These are phyloP conservation scores for Petunia axillaris DNA, from an alignment of 257 asterid genomes.

Conservation along the genomic window DNA sequence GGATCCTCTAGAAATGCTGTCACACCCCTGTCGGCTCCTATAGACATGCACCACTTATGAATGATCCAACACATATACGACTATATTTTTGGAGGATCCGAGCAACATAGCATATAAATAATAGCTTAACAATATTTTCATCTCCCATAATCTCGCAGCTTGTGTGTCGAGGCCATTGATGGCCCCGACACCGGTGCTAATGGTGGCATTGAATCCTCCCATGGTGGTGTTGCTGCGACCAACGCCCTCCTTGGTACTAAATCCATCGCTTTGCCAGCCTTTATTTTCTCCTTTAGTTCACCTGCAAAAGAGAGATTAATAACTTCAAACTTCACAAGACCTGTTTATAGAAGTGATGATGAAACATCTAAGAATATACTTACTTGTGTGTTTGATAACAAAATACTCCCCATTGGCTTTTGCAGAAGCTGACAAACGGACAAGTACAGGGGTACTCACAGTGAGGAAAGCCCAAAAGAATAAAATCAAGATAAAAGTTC, in stretches of 20 bases:
- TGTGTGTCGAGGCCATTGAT: background rate
- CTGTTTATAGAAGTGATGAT: background rate
- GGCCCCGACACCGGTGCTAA: slow-evolving; percentile 20
- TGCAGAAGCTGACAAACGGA: slow-evolving; percentile 67
- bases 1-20: background rate
- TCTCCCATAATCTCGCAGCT: background rate
- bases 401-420: slow-evolving; percentile 37
- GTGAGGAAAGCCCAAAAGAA: slow-evolving; percentile 77
- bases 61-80: too few species aligned
- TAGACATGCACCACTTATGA: background rate
- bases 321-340: background rate
- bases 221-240: slow-evolving; percentile 30
- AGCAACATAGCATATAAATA: background rate
- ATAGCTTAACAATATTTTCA: background rate
- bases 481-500: slow-evolving; percentile 61
- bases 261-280: background rate
- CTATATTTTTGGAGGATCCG: too few species aligned
- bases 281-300: slow-evolving; percentile 31
- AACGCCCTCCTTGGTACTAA: slow-evolving; percentile 63
- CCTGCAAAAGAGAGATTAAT: slow-evolving; percentile 37
- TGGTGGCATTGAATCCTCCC: slow-evolving; percentile 25
- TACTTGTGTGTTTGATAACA: slow-evolving; percentile 38
- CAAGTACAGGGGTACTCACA: slow-evolving; percentile 65
- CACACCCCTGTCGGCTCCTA: background rate
- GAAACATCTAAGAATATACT: background rate